Conservation (phyloP, 2,329 filamentous ascomycete genomes). For the Dryadomyces sulphureus region DNA sequence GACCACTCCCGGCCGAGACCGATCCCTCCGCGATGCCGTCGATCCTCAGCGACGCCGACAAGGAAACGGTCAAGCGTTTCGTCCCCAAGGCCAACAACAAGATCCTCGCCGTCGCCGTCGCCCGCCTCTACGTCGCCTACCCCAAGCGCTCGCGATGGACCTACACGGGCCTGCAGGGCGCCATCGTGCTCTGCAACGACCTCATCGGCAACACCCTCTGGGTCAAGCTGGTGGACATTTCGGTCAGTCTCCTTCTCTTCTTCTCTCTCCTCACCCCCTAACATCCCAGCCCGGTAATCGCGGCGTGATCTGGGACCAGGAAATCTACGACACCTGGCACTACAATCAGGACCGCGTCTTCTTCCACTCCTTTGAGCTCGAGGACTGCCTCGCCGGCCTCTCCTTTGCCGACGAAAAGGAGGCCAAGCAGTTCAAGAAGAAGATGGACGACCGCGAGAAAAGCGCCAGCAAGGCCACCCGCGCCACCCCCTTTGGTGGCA, state of each 20-base stretch:
- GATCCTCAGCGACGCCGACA: conserved; percentile 80
- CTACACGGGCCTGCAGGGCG: conserved; percentile 85
- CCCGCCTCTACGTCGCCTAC: conserved; percentile 83
- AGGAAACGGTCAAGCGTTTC: conserved; percentile 86
- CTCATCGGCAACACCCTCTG: conserved; percentile 91
- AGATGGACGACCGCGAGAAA: conserved; percentile 92
- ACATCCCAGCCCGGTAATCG: conserved; percentile 50
- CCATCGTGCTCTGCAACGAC: conserved; percentile 82
- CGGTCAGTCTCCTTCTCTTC: conserved; percentile 38
- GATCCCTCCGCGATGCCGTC: conserved; percentile 32
- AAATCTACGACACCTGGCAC: conserved; percentile 86
- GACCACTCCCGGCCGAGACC: background rate
- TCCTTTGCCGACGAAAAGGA: conserved; percentile 97
- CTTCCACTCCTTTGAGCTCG: conserved; percentile 94
- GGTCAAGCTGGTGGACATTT: conserved; percentile 95
- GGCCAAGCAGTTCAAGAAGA: conserved; percentile 92
- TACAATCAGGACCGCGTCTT: conserved; percentile 97
- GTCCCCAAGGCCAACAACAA: conserved; percentile 94
- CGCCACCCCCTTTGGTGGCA: conserved; percentile 57
- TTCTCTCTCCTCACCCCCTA: conserved; percentile 1
- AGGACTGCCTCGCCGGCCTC: conserved; percentile 77
- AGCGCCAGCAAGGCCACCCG: conserved; percentile 79
- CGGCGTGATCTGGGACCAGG: conserved; percentile 92
- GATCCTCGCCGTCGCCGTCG: conserved; percentile 90
- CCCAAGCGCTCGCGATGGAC: conserved; percentile 80